Evolutionary conservation across 495 filamentous ascomycete genomes (phyloP), one percentile per base, ranked within the genome.

Genomic region (Neurospora discreta): DNA sequence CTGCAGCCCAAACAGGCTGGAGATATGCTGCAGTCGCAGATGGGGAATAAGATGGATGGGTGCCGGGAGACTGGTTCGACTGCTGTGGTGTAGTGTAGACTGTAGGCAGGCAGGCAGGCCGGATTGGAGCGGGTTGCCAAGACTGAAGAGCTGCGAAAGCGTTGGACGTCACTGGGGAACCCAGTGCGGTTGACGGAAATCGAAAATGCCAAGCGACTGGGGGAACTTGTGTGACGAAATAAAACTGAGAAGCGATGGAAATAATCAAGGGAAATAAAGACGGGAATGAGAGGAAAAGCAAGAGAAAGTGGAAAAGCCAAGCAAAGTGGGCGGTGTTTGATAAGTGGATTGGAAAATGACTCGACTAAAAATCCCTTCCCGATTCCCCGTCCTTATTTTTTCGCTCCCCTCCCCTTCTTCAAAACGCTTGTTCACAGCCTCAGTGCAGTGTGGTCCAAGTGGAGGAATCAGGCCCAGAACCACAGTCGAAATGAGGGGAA

Each of bases 261-360:
- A 65, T 65, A 65, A 65, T 65, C 1, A 0, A 65, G 33, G 69
- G 69, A 71, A 71, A 71, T 71, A 71, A 71, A 65, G 44, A 71
- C 36, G 44, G 42, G 69, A 41, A 65, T 60, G 43, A 71, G 8
- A 10, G 13, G 42, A 52, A 71, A 39, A 65, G 42, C 30, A 65
- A 23, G 23, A 20, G 69, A 41, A 38, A 65, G 30, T 65, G 52
- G 52, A 65, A 33, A 30, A 65, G 52, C 52, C 52, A 65, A 65
- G 52, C 52, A 30, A 65, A 18, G 52, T 65, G 52, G 52, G 52
- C 33, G 52, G 26, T 8, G 43, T 18, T 65, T 39, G 69, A 18
- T 20, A 41, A 23, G 69, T 42, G 42, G 46, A 58, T 39, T 58
- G 46, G 39, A 52, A 70, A 70, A 42, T 13, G 20, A 26, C 9